Evolutionary conservation across 225 moss, liverwort and hornwort species (phyloP), one percentile per base, ranked within the genome.

Genomic region (Physcomitrellopsis africana): DNA sequence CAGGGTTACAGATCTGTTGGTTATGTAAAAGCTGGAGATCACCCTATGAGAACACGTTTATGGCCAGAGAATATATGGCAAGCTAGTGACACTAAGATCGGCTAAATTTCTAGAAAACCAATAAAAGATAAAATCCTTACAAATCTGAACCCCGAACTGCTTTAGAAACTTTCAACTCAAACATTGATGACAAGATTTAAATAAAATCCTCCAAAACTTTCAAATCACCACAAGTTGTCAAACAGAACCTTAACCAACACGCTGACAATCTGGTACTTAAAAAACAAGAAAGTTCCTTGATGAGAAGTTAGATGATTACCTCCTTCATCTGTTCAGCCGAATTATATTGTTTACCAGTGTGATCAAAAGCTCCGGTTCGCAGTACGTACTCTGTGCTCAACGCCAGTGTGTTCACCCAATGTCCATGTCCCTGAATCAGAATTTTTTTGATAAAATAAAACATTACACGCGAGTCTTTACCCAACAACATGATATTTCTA

Each of bases 361-460:
- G 97, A 86, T 99, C 97, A 72, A 82, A 92, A 56, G 97, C 88
- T 62, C 97, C 97, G 52, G 93, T 94, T 67, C 93, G 80, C 70
- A 99, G 74, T 60, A 93, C 90, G 73, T 94, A 90, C 56, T 94
- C 97, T 15, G 93, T 94, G 86, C 97, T 99, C 65, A 99, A 83
- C 49, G 97, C 97, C 32, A 99, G 86, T 45, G 91, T 93, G 24
- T 99, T 99, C 22, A 99, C 97, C 97, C 97, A 99, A 70, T 99
- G 97, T 32, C 94, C 97, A 72, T 99, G 97, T 43, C 97, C 97
- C 93, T 93, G 65, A 65, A 49, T 56, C 71, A 54, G 58, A 3
- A 72, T 41, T 20, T 45, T 45, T 24, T 51, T 9, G 15, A 14
- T 37, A 44, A 73, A 14, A 60, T 29, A 43, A 62, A 52, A 73